A percentile compares a stretch with the other conserved stretches of the same genome.
Conservation (phyloP, 2,329 filamentous ascomycete species). For the Aspergillus ibericus region DNA sequence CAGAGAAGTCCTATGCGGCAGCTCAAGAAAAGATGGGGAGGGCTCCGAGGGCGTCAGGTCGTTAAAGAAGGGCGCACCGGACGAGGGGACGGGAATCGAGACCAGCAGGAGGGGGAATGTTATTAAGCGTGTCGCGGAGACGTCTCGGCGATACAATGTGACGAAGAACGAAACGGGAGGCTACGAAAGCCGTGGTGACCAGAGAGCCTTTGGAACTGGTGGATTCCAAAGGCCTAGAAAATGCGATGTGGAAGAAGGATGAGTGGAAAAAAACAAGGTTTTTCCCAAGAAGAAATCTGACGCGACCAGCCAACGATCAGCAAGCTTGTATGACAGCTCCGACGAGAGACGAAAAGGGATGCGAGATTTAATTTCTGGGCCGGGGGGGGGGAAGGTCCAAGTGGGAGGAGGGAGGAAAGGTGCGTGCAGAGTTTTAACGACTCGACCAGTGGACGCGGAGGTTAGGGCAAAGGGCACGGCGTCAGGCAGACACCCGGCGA, state of each 20-base stretch:
- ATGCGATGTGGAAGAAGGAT: constrained; percentile 8
- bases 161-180: constrained; percentile 31
- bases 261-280: constrained; percentile 11
- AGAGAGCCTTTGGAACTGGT: constrained; percentile 38
- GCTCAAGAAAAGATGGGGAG: constrained; percentile 70
- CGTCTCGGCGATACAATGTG: constrained; percentile 48
- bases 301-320: constrained; percentile 18
- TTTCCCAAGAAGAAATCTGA: constrained; percentile 16
- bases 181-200: constrained; percentile 42
- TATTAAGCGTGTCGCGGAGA: constrained; percentile 49
- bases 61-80: constrained; percentile 41
- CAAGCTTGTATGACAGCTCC: background rate
- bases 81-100: constrained; percentile 29
- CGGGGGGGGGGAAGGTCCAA: background rate
- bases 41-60: constrained; percentile 42
- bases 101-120: constrained; percentile 47
- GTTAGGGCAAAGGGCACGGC: constrained; percentile 29
- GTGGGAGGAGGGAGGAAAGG: constrained; percentile 8
- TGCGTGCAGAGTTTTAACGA: constrained; percentile 24
- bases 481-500: constrained; percentile 16
- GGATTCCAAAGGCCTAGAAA: constrained; percentile 39
- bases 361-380: constrained; percentile 19
- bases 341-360: background rate
- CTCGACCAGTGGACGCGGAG: constrained; percentile 8
- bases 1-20: constrained; percentile 99